phyloP scores from a whole-genome alignment of 2,329 filamentous ascomycete genomes.

The Sordariomycetes sp. region DNA sequence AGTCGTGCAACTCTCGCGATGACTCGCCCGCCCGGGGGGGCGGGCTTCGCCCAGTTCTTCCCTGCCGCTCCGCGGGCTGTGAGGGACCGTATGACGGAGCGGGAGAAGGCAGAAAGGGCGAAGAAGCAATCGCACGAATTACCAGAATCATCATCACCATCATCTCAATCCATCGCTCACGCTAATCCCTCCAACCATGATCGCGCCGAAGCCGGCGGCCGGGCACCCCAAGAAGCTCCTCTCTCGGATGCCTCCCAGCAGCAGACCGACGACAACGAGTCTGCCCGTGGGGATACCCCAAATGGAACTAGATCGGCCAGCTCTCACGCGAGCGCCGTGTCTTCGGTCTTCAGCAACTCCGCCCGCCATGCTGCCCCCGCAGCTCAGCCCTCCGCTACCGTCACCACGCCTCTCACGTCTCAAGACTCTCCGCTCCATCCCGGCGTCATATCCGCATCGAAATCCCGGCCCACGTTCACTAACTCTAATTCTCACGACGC shows the following conservation, averaged over 20 bases:
- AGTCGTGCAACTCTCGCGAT: slow-evolving; percentile 44
- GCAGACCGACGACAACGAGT: slow-evolving; percentile 45
- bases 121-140: slow-evolving; percentile 23
- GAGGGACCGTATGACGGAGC: slow-evolving; percentile 47
- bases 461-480: neutral
- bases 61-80: slow-evolving; percentile 62
- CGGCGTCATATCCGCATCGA: neutral
- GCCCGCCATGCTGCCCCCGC: slow-evolving; percentile 29
- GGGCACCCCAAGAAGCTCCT: slow-evolving; percentile 7
- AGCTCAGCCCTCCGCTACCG: slow-evolving; percentile 29
- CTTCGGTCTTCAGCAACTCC: slow-evolving; percentile 56
- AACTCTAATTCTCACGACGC: neutral
- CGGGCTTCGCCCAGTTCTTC: slow-evolving; percentile 81
- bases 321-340: slow-evolving; percentile 59
- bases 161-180: slow-evolving; percentile 8
- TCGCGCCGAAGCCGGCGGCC: slow-evolving; percentile 6
- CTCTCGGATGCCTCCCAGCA: slow-evolving; percentile 24
- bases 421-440: slow-evolving; percentile 34
- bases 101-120: slow-evolving; percentile 47
- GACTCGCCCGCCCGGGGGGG: slow-evolving; percentile 65
- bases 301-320: slow-evolving; percentile 63
- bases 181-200: slow-evolving; percentile 11
- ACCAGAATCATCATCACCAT: slow-evolving; percentile 5
- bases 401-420: slow-evolving; percentile 36
- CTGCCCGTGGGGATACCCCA: slow-evolving; percentile 52